Conservation (phyloP, 768 basidiomycete genomes). For the Kwoniella botswanensis region DNA sequence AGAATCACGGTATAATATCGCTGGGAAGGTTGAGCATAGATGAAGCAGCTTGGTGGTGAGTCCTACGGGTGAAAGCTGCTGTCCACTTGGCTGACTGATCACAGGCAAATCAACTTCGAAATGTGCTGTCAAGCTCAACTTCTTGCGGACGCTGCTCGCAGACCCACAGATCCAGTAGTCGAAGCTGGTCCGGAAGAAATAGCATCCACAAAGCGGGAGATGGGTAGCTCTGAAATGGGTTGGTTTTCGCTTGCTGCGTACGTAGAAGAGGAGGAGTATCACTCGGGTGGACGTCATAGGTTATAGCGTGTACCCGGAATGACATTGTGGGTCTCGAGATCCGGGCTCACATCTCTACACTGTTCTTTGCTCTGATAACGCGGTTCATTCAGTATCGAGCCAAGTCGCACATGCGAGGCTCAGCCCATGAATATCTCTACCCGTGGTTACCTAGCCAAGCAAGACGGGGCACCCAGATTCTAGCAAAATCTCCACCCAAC, state of each 20-base stretch:
- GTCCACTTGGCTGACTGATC: neutral
- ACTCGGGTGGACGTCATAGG: conserved; percentile 36
- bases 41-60: conserved; percentile 46
- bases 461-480: conserved; percentile 29
- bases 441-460: conserved; percentile 1
- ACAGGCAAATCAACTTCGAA: conserved; percentile 43
- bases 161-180: conserved; percentile 25
- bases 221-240: conserved; percentile 40
- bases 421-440: no score
- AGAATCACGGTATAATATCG: conserved; percentile 38
- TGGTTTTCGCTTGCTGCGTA: conserved; percentile 39
- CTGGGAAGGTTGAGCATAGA: conserved; percentile 40
- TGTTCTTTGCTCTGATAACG: no score
- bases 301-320: neutral
- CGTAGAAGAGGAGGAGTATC: conserved; percentile 38
- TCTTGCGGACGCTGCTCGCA: conserved; percentile 34
- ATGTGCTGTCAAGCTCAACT: conserved; percentile 45
- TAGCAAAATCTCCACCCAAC: conserved; percentile 34
- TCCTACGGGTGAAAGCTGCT: neutral
- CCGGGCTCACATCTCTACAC: neutral
- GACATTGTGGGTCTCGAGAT: neutral
- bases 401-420: no score
- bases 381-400: no score
- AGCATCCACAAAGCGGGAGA: conserved; percentile 34
- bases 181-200: conserved; percentile 34